These are phyloP conservation scores for Aureobasidium sp. DNA, from an alignment of 2,329 filamentous ascomycete species.

Conservation along the genomic window DNA sequence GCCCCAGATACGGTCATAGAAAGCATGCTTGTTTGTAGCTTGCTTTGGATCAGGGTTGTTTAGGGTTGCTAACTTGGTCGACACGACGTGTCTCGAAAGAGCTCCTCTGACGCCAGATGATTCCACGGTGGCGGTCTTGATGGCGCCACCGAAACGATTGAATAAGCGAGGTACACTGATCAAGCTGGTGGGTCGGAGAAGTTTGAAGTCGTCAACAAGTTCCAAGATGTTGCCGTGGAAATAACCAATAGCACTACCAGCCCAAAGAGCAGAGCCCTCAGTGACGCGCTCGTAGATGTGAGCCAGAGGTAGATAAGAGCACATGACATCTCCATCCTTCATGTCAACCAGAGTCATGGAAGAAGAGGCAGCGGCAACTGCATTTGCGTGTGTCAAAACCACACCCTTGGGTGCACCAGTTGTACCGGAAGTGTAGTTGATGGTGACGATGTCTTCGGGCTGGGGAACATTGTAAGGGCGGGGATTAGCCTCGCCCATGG, in stretches of 20 bases:
- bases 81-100: constrained; percentile 69
- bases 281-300: constrained; percentile 87
- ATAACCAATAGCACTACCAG: constrained; percentile 72
- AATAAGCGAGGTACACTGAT: constrained; percentile 85
- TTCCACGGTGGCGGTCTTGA: constrained; percentile 71
- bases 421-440: constrained; percentile 85
- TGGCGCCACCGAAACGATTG: constrained; percentile 79
- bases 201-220: constrained; percentile 83
- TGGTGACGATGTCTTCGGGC: constrained; percentile 72
- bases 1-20: constrained; percentile 84
- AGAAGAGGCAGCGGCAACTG: constrained; percentile 61
- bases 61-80: constrained; percentile 71
- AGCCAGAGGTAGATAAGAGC: constrained; percentile 86
- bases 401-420: constrained; percentile 79
- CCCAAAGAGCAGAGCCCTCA: constrained; percentile 66
- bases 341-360: constrained; percentile 47
- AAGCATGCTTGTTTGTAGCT: constrained; percentile 67
- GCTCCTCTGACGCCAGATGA: constrained; percentile 71
- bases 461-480: constrained; percentile 62
- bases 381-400: constrained; percentile 71
- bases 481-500: constrained; percentile 62
- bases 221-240: constrained; percentile 87
- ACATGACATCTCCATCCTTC: constrained; percentile 53
- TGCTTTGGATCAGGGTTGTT: constrained; percentile 57
- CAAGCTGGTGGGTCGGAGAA: constrained; percentile 73